phyloP scores from a whole-genome alignment of 768 basidiomycete genomes.

The Podaxis rugospora region DNA sequence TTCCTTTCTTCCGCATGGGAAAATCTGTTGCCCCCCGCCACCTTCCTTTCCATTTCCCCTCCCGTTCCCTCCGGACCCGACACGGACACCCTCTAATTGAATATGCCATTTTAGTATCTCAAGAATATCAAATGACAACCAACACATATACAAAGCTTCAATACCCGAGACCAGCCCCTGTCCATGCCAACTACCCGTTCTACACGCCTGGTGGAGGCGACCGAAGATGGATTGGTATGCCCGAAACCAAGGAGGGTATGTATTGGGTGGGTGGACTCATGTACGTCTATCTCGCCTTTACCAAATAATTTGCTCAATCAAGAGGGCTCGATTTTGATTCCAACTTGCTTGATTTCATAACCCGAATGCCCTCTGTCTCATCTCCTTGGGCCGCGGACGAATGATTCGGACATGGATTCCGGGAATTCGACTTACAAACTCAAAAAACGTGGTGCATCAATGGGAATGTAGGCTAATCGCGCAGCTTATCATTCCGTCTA shows the following conservation, averaged over 20 bases:
- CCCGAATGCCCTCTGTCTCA: neutral
- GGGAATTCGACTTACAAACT: neutral
- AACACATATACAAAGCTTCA: conserved; percentile 39
- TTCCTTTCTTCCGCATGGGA: neutral
- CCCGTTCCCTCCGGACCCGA: neutral
- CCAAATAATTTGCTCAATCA: neutral
- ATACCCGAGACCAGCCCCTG: conserved; percentile 52
- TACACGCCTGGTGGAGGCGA: conserved; percentile 69
- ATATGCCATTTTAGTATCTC: conserved; percentile 19
- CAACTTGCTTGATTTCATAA: neutral
- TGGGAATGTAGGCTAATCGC: conserved; percentile 47
- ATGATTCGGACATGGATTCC: neutral
- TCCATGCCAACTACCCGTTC: conserved; percentile 65
- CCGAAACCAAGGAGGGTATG: conserved; percentile 49
- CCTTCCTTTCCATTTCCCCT: neutral
- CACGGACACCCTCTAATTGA: neutral
- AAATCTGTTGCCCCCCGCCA: neutral
- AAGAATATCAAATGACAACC: conserved; percentile 25
- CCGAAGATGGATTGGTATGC: conserved; percentile 53
- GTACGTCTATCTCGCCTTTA: conserved; percentile 31
- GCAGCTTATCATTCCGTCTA: conserved; percentile 44
- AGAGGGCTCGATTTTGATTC: neutral
- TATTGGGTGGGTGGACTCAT: conserved; percentile 74
- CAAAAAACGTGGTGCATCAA: neutral
- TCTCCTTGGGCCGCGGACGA: neutral